Base-by-base conservation (phyloP, 2,329 filamentous ascomycete species). In the Alternaria incomplexa region DNA sequence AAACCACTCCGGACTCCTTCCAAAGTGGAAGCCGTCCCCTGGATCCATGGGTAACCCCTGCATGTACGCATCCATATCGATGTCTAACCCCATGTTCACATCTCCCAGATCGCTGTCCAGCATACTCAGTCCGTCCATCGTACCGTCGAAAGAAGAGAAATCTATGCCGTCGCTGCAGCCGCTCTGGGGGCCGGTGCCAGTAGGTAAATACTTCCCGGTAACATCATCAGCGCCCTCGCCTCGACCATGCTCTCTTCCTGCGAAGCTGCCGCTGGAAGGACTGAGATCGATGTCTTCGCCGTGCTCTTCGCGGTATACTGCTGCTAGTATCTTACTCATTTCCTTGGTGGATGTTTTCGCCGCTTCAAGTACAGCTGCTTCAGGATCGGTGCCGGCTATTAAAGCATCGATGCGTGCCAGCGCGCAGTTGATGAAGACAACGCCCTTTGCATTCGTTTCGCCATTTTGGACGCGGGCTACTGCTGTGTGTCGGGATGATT, bases 401-500 rank as follows among this genome's bases (percentile, higher is more conserved):
- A 77, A 15, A 1, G 73, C 73, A 20, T 77, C 70, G 58, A 77
- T 68, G 26, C 72, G 69, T 1, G 73, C 72, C 12, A 72, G 50
- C 2, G 66, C 71, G 45, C 66, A 72, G 6, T 46, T 48, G 5
- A 71, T 26, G 51, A 72, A 74, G 7, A 71, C 61, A 4, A 55
- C 52, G 6, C 70, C 72, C 61, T 77, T 77, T 5, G 64, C 65
- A 40, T 75, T 76, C 11, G 67, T 70, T 15, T 76, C 73, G 61
- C 73, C 74, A n/a, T 67, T 66, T 10, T 60, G 59, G 5, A 75
- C 20, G 7, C 73, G 71, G 2, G 61, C 46, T 7, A 64, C 36
- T 12, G 65, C 53, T 13, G 28, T 70, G 7, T 56, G 23, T 10
- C 61, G 57, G 6, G 69, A 63, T 4, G 50, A 54, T 10, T 63